Evolutionary conservation across 2,329 filamentous ascomycete species (phyloP).

Genomic region (Trichophyton mentagrophytes): DNA sequence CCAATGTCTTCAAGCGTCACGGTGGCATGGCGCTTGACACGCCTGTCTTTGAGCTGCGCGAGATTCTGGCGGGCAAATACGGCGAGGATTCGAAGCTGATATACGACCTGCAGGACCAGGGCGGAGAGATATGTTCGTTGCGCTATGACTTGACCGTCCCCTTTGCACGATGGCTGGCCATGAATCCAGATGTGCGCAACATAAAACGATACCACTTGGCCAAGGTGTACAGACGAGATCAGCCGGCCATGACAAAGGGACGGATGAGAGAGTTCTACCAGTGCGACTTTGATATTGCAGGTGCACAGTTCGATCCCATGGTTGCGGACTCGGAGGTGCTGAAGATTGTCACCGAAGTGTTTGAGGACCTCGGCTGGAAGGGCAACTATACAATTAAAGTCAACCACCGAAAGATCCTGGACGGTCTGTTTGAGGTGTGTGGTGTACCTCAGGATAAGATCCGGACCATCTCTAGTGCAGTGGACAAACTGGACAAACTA

Average conservation of each 20-base stretch:
- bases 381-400: constrained; percentile 76
- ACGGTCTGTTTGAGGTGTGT: constrained; percentile 82
- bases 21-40: constrained; percentile 70
- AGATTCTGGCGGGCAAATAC: constrained; percentile 80
- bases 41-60: constrained; percentile 71
- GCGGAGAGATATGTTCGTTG: constrained; percentile 71
- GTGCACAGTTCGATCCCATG: constrained; percentile 69
- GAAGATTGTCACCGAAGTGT: constrained; percentile 72
- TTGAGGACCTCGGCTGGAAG: constrained; percentile 64
- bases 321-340: constrained; percentile 83
- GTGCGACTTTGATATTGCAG: constrained; percentile 93
- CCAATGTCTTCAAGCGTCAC: constrained; percentile 69
- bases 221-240: constrained; percentile 74
- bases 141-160: constrained; percentile 82
- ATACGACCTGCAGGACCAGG: constrained; percentile 78
- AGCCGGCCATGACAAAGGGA: constrained; percentile 73
- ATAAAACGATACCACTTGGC: constrained; percentile 95
- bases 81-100: constrained; percentile 88
- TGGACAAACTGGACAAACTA: constrained; percentile 91
- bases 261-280: constrained; percentile 95
- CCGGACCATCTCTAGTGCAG: constrained; percentile 76
- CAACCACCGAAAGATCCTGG: constrained; percentile 88
- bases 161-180: constrained; percentile 83
- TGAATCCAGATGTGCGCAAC: constrained; percentile 68
- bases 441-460: constrained; percentile 81